Evolutionary conservation across 306 rosid genomes (phyloP).

Genomic region (Quillaja saponaria): DNA sequence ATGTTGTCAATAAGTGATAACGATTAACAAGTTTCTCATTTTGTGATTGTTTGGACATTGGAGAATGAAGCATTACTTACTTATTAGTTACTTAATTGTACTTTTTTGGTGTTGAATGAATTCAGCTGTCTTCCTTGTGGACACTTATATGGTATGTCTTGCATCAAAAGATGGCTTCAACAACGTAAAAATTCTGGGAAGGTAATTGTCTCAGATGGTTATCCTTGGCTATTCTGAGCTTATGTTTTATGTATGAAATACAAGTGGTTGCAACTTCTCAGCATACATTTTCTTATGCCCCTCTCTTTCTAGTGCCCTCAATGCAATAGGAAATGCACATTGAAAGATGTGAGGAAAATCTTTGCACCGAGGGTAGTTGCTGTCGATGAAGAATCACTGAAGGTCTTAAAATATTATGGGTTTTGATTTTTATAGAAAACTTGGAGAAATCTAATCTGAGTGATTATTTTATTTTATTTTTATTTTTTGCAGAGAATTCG

Average conservation of each 20-base stretch:
- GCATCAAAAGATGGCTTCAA: conserved; percentile 72
- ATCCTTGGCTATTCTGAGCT: neutral
- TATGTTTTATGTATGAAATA: neutral
- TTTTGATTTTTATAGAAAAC: neutral
- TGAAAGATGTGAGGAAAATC: conserved; percentile 78
- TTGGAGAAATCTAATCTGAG: conserved; percentile 8
- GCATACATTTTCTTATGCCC: conserved; percentile 7
- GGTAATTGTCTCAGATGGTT: conserved; percentile 38
- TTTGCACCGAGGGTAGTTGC: conserved; percentile 60
- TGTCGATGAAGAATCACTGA: conserved; percentile 66
- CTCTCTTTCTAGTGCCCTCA: conserved; percentile 67
- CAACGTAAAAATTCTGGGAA: conserved; percentile 56
- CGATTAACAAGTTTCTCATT: too few species aligned
- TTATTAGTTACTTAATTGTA: too few species aligned
- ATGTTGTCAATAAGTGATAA: too few species aligned
- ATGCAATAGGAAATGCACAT: conserved; percentile 65
- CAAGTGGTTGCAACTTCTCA: too few species aligned
- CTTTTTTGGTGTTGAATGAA: too few species aligned
- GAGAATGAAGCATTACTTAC: too few species aligned
- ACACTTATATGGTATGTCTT: conserved; percentile 84
- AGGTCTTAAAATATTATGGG: conserved; percentile 50
- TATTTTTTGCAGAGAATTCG: conserved; percentile 57
- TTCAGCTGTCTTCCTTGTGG: conserved; percentile 96
- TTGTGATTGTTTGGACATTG: too few species aligned
- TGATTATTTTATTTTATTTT: conserved; percentile 18